phyloP scores from a whole-genome alignment of 768 basidiomycete genomes.

The Pisolithus tinctorius region DNA sequence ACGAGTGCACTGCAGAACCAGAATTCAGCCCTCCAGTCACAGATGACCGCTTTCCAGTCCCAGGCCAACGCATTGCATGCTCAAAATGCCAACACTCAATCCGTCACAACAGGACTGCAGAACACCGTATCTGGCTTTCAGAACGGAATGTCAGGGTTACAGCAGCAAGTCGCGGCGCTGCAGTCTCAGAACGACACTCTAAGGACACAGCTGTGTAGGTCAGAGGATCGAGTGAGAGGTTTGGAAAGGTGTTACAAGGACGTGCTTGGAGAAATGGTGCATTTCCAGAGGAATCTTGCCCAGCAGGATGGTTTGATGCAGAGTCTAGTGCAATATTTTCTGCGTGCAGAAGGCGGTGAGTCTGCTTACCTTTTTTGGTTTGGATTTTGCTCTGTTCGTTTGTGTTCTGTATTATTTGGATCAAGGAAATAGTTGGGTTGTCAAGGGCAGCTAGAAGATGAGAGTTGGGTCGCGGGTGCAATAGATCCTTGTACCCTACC shows the following conservation, averaged over 20 bases:
- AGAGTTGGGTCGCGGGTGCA: no score
- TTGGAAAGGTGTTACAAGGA: conserved; percentile 62
- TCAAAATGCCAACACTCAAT: conserved; percentile 28
- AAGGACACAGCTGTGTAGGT: conserved; percentile 22
- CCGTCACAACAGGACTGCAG: conserved; percentile 22
- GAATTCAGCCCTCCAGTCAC: conserved; percentile 22
- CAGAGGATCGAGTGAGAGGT: conserved; percentile 49
- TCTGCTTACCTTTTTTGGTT: conserved; percentile 18
- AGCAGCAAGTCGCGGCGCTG: conserved; percentile 24
- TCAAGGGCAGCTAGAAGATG: no score
- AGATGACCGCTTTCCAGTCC: conserved; percentile 20
- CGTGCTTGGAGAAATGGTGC: conserved; percentile 64
- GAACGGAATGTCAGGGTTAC: conserved; percentile 17
- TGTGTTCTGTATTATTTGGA: conserved; percentile 8
- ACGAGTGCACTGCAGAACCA: conserved; percentile 24
- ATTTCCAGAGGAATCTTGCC: conserved; percentile 67
- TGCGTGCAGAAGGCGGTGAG: conserved; percentile 61
- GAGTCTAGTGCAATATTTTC: conserved; percentile 72
- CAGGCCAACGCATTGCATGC: conserved; percentile 29
- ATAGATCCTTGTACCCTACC: no score
- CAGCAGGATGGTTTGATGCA: conserved; percentile 84
- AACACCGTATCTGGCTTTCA: conserved; percentile 11
- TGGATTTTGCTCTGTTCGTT: conserved; percentile 16
- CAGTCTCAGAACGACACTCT: conserved; percentile 26
- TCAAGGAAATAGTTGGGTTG: no score